Evolutionary conservation across 768 basidiomycete genomes (phyloP), one percentile per base, ranked within the genome.

Genomic region (Tricholomella constricta): DNA sequence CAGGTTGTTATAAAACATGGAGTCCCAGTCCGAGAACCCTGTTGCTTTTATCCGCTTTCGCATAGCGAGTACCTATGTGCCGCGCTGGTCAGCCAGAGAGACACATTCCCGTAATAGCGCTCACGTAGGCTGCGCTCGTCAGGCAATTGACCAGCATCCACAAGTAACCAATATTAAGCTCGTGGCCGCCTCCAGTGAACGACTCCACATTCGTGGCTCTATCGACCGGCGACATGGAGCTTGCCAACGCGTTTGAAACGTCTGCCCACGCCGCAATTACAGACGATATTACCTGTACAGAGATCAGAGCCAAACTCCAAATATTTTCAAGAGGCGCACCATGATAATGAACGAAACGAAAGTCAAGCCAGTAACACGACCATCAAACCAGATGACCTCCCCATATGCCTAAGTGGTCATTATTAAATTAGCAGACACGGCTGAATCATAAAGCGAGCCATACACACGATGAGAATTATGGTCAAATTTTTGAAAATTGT

Each of bases 401-500:
- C 97, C 97, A 66, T 99, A 97, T 7, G 97, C 94, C 93, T 95
- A 50, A 40, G 45, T 15, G n/a, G 29, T 36, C 29, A 11, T 48
- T 8, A 32, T 48, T 53, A 36, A 44, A 19, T 57, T 41, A 54
- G 40, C 14, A 23, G 20, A 47, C 26, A 20, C 43, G 14, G 44
- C 20, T 9, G 43, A 12, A 37, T 51, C 17, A 23, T 41, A 31
- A 52, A 12, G 38, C 0, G 45, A 58, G 22, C 11, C 10, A 44
- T 26, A 77, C 88, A 59, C 58, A 93, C 95, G 65, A 98, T 98
- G 25, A 99, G 81, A 59, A 99, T 98, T 63, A 98, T 99, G n/a
- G 97, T 98, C 64, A 98, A 66, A 68, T 99, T 99, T 73, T 99
- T 99, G 83, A 98, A 98, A 58, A 99, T 98, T 0, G 97, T 98